A percentile compares a stretch with the other conserved stretches of the same genome.
phyloP scores from a whole-genome alignment of 331 rosid genomes.

The Erythrophleum ivorense region DNA sequence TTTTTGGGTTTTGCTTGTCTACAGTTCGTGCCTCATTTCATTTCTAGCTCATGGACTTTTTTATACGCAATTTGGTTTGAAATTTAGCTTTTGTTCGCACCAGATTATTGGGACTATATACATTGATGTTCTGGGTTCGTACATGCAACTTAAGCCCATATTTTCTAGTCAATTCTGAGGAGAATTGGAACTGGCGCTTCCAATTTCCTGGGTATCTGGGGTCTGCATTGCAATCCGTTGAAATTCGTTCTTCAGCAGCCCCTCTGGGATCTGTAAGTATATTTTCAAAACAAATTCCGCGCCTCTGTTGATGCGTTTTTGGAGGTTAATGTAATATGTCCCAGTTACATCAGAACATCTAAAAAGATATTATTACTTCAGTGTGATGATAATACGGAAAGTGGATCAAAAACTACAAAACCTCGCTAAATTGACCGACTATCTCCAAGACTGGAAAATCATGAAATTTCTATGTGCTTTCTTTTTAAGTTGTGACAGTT shows the following conservation, averaged over 20 bases:
- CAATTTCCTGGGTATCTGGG: neutral
- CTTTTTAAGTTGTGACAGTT: conserved; percentile 5
- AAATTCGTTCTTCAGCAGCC: neutral
- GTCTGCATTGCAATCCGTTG: neutral
- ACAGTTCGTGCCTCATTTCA: neutral
- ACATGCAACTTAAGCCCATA: neutral
- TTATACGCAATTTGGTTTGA: neutral
- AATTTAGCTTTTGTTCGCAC: neutral
- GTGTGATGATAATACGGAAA: neutral
- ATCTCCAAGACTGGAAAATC: neutral
- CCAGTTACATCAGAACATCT: neutral
- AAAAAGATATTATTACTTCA: neutral
- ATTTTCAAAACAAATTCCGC: neutral
- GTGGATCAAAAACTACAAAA: neutral
- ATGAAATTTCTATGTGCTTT: neutral
- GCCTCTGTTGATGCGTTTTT: neutral
- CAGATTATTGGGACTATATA: neutral
- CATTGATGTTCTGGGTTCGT: neutral
- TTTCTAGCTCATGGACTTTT: neutral
- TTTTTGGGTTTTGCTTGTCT: neutral
- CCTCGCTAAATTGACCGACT: neutral
- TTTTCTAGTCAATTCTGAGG: conserved; percentile 12
- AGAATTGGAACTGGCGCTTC: neutral
- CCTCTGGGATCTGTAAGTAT: neutral
- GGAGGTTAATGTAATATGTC: neutral